Base-by-base conservation (phyloP, 306 rosid species). In the Crotalaria pallida region DNA sequence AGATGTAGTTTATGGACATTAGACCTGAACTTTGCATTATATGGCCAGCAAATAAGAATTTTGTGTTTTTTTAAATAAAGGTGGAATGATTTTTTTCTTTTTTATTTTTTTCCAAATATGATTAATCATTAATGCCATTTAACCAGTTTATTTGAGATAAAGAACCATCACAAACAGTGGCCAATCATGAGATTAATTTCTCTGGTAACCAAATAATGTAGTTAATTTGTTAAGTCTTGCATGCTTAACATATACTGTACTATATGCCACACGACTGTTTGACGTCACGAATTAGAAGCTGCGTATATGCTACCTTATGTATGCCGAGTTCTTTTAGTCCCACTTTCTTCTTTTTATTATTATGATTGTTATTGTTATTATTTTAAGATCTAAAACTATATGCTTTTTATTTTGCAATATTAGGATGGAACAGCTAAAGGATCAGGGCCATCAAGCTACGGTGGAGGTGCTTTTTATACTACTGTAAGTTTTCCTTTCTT, bases 381-480 rank as follows among this genome's bases (percentile, higher is more conserved):
- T 34, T 48, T 50, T 43, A 12, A 33, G 45, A 50, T 59, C 59
- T 40, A 6, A 51, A 48, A 27, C 5, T 17, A 17, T 38, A 56
- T 63, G 48, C 69, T 23, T 52, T 62, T 71, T 58, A 60, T 9
- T 76, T 58, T 10, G 57, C 65, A 11, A 34, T 69, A 65, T 40
- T 63, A 83, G 88, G 79, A 79, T 27, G 85, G 85, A 43, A n/a
- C 44, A 43, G 72, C 75, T 56, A 81, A 58, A 80, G 85, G 85
- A 77, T 61, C 85, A 6, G 89, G 84, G 71, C 89, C 77, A 58
- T 55, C 90, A 44, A 86, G 78, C 67, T 81, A 81, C 69, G 79
- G 83, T 23, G 91, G 91, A 56, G 91, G 91, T 56, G 88, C 91
- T 60, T 86, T 86, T 73, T 86, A 81, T 72, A 86, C 79, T 65